A percentile compares a stretch with the other conserved stretches of the same genome.
These are phyloP conservation scores for Aspergillus pseudoterreus DNA, from an alignment of 2,329 filamentous ascomycete genomes.

Conservation along the genomic window DNA sequence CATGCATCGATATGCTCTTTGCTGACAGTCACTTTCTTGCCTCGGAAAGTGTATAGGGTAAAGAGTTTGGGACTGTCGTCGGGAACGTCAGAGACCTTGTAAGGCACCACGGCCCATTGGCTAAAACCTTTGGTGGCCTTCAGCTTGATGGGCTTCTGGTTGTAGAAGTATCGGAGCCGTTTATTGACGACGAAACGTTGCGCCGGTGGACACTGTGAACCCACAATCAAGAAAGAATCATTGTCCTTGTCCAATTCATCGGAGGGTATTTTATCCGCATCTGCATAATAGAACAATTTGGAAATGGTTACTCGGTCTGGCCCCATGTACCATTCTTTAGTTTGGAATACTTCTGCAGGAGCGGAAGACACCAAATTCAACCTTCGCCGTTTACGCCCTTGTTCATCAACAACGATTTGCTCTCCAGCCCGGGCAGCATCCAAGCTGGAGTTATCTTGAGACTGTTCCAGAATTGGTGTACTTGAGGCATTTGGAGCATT, in stretches of 20 bases:
- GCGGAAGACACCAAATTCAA: slow-evolving; percentile 16
- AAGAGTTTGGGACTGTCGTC: slow-evolving; percentile 18
- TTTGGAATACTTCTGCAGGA: neutral
- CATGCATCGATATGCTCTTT: slow-evolving; percentile 26
- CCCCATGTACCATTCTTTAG: slow-evolving; percentile 36
- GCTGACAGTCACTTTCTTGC: slow-evolving; percentile 20
- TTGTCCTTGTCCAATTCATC: slow-evolving; percentile 18
- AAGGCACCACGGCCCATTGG: slow-evolving; percentile 28
- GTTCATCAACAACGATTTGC: slow-evolving; percentile 19
- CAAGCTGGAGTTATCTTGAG: neutral
- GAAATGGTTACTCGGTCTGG: slow-evolving; percentile 34
- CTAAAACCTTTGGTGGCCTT: slow-evolving; percentile 14
- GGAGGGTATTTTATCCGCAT: slow-evolving; percentile 3
- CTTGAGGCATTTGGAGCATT: neutral
- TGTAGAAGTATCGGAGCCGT: slow-evolving; percentile 24
- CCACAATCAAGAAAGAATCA: slow-evolving; percentile 22
- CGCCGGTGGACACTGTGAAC: slow-evolving; percentile 20
- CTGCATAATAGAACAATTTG: slow-evolving; percentile 42
- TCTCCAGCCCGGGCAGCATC: slow-evolving; percentile 18
- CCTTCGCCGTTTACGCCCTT: slow-evolving; percentile 29
- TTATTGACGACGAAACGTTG: slow-evolving; percentile 30
- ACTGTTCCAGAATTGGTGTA: neutral
- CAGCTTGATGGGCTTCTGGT: slow-evolving; percentile 21
- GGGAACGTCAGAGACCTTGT: slow-evolving; percentile 13
- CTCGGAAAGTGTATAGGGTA: slow-evolving; percentile 26